phyloP scores from a whole-genome alignment of 1,139 yeast species.

The Magnusiomyces paraingens region DNA sequence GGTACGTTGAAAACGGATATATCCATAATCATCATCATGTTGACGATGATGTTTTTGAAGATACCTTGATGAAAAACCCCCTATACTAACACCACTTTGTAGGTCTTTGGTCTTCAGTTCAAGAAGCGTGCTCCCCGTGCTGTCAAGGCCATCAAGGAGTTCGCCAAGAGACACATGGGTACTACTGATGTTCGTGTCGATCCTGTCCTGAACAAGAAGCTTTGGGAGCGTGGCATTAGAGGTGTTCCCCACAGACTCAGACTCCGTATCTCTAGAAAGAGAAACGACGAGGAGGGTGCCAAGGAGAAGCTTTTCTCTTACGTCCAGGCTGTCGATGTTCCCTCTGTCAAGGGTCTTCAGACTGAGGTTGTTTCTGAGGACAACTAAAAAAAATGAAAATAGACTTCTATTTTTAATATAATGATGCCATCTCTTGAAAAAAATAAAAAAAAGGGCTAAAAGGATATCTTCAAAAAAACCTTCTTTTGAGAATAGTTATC shows the following conservation, averaged over 20 bases:
- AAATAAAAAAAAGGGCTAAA: background rate
- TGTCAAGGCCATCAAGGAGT: slow-evolving; percentile 98
- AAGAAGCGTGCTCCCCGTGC: slow-evolving; percentile 99
- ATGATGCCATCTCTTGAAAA: slow-evolving; percentile 1
- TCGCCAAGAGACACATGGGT: slow-evolving; percentile 98
- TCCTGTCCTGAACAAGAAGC: slow-evolving; percentile 96
- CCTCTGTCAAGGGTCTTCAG: slow-evolving; percentile 95
- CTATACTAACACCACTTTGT: slow-evolving; percentile 22
- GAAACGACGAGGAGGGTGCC: slow-evolving; percentile 99
- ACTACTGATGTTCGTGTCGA: slow-evolving; percentile 98
- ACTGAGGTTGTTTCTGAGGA: slow-evolving; percentile 78
- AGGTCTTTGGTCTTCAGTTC: slow-evolving; percentile 98
- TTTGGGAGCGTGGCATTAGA: slow-evolving; percentile 99
- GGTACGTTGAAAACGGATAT: slow-evolving; percentile 54
- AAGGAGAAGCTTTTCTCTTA: slow-evolving; percentile 96
- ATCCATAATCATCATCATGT: background rate
- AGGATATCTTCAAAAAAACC: background rate
- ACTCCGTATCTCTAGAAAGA: slow-evolving; percentile 98
- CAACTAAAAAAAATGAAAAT: slow-evolving; percentile 21
- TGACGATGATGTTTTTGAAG: background rate
- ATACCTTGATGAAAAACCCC: background rate
- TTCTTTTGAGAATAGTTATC: background rate
- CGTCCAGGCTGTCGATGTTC: slow-evolving; percentile 95
- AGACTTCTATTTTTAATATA: slow-evolving; percentile 1
- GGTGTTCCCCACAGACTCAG: slow-evolving; percentile 98